phyloP scores from a whole-genome alignment of 1,139 yeast species.

The Magnusiomyces ingens region DNA sequence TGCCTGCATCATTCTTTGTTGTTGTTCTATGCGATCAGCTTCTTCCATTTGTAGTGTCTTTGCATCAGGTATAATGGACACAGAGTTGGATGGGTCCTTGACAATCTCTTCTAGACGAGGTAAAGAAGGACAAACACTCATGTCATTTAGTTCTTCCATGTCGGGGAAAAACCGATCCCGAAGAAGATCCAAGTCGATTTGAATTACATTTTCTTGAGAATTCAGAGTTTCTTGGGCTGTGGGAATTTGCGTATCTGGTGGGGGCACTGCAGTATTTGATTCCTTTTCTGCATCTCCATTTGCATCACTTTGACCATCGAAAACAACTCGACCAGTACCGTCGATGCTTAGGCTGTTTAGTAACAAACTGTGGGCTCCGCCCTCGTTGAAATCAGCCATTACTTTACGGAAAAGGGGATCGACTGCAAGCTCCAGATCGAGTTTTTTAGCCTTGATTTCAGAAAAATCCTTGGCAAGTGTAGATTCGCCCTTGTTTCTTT shows the following conservation, averaged over 20 bases:
- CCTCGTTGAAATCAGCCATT: slow-evolving; percentile 88
- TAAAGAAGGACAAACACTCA: slow-evolving; percentile 57
- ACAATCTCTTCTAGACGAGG: slow-evolving; percentile 51
- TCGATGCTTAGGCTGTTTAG: slow-evolving; percentile 64
- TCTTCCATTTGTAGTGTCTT: slow-evolving; percentile 1
- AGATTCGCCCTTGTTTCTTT: slow-evolving; percentile 33
- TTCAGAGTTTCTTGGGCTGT: background rate
- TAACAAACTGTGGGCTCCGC: slow-evolving; percentile 82
- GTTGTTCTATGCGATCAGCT: slow-evolving; percentile 13
- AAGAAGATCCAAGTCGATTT: slow-evolving; percentile 14
- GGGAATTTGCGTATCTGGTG: background rate
- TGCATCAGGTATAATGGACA: slow-evolving; percentile 1
- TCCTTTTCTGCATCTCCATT: slow-evolving; percentile 21
- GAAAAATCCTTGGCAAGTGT: slow-evolving; percentile 52
- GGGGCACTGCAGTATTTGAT: background rate
- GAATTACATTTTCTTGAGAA: background rate
- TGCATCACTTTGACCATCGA: slow-evolving; percentile 41
- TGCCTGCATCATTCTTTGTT: slow-evolving; percentile 14
- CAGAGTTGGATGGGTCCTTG: slow-evolving; percentile 38
- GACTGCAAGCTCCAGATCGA: slow-evolving; percentile 70
- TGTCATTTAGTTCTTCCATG: slow-evolving; percentile 22
- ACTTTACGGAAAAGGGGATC: slow-evolving; percentile 89
- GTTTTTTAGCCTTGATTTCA: slow-evolving; percentile 54
- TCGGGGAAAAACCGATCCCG: slow-evolving; percentile 22
- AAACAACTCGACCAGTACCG: slow-evolving; percentile 52